Conservation (phyloP, 2,329 filamentous ascomycete species). For the Fusarium aywerte region DNA sequence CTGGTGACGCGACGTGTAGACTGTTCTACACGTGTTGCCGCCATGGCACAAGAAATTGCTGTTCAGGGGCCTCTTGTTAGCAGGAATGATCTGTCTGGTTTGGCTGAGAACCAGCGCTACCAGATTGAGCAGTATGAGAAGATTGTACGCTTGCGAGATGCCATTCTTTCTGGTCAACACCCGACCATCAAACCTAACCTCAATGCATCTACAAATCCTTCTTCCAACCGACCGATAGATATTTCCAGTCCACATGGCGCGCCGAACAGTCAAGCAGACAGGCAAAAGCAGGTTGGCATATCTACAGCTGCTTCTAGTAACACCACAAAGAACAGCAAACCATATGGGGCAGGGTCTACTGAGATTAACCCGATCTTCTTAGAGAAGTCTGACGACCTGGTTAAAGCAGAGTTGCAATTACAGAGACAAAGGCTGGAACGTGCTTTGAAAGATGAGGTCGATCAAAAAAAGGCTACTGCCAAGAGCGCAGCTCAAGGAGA, state of each 20-base stretch:
- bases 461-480: conserved; percentile 64
- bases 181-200: conserved; percentile 67
- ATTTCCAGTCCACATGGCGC: conserved; percentile 32
- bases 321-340: conserved; percentile 50
- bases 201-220: conserved; percentile 38
- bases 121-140: conserved; percentile 79
- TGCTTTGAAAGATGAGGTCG: conserved; percentile 78
- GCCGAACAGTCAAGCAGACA: conserved; percentile 37
- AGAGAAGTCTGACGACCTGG: conserved; percentile 85
- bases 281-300: conserved; percentile 47
- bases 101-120: conserved; percentile 61
- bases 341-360: conserved; percentile 63
- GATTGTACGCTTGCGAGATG: conserved; percentile 83
- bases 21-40: conserved; percentile 29
- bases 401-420: conserved; percentile 82
- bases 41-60: conserved; percentile 46
- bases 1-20: conserved; percentile 40
- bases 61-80: conserved; percentile 28
- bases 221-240: conserved; percentile 38
- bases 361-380: conserved; percentile 85
- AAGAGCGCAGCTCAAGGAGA: conserved; percentile 59
- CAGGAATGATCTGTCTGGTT: conserved; percentile 41
- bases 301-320: conserved; percentile 13
- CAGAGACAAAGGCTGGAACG: conserved; percentile 86
- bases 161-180: conserved; percentile 81